phyloP scores from a whole-genome alignment of 2,329 filamentous ascomycete species.

The Nothophoma quercina region DNA sequence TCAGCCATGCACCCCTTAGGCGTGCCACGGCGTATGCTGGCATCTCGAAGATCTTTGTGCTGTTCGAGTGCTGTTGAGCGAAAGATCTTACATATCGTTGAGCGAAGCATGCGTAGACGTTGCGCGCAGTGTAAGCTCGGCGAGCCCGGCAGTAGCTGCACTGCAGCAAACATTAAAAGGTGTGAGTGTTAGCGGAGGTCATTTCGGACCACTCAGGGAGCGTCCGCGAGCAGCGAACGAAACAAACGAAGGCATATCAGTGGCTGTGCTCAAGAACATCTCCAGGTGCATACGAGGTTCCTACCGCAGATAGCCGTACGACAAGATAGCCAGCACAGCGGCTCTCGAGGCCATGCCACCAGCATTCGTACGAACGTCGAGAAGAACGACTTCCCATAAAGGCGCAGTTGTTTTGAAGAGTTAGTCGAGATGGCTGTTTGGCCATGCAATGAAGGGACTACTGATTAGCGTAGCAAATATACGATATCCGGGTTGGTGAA shows the following conservation, averaged over 20 bases:
- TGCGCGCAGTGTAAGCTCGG: not conserved
- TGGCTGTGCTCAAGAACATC: not conserved
- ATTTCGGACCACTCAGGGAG: not conserved
- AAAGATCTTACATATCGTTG: not conserved
- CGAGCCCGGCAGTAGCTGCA: not conserved
- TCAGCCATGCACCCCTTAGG: conserved; percentile 7
- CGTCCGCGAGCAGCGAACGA: not conserved
- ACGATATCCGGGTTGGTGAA: too few species aligned
- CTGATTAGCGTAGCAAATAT: too few species aligned
- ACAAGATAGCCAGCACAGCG: too few species aligned
- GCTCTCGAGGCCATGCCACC: too few species aligned
- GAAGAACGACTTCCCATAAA: not conserved
- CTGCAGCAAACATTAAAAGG: not conserved
- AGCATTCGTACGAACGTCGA: not conserved
- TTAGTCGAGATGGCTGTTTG: too few species aligned
- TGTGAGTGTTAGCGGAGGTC: not conserved
- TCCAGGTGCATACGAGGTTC: not conserved
- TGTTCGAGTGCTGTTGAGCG: not conserved
- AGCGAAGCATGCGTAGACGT: not conserved
- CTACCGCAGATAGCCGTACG: not conserved
- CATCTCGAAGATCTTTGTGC: conserved; percentile 1
- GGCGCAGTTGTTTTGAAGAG: not conserved
- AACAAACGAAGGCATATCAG: not conserved
- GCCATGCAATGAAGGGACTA: not conserved
- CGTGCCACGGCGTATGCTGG: not conserved